Percentiles rank a stretch among this genome's conserved stretches.
Conservation (phyloP, 1,139 yeast species). For the Hansenula lynferdii region DNA sequence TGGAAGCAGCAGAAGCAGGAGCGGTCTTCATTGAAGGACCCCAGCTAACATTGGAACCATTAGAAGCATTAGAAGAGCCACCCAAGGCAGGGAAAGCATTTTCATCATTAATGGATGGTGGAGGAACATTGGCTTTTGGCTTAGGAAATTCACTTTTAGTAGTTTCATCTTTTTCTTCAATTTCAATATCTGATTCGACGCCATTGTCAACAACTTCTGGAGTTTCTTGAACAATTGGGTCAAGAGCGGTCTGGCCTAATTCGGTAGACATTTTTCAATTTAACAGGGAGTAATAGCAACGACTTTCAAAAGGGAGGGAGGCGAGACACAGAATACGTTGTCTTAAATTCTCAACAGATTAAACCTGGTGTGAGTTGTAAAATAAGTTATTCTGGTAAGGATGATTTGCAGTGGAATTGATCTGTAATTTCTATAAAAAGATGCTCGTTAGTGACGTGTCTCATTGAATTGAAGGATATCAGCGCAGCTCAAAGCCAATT, state of each 20-base stretch:
- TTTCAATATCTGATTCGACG: neutral
- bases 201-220: neutral
- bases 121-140: constrained; percentile 19
- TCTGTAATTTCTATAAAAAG: too few species aligned
- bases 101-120: constrained; percentile 36
- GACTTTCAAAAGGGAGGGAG: neutral
- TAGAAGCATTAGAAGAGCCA: constrained; percentile 26
- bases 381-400: too few species aligned
- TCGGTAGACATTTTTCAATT: constrained; percentile 1
- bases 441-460: too few species aligned
- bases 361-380: too few species aligned
- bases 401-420: too few species aligned
- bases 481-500: too few species aligned
- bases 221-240: neutral
- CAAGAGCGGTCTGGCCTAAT: neutral
- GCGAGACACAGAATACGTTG: too few species aligned
- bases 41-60: constrained; percentile 32
- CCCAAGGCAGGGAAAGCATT: constrained; percentile 75
- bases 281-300: too few species aligned
- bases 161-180: constrained; percentile 4
- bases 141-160: constrained; percentile 4
- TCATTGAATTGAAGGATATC: too few species aligned
- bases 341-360: too few species aligned
- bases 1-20: constrained; percentile 26
- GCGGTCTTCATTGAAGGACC: constrained; percentile 35